Percentiles rank a stretch among this genome's conserved stretches.
Evolutionary conservation across 1,284 basidiomycete genomes (phyloP).

Genomic region (Farysia itapuensis): DNA sequence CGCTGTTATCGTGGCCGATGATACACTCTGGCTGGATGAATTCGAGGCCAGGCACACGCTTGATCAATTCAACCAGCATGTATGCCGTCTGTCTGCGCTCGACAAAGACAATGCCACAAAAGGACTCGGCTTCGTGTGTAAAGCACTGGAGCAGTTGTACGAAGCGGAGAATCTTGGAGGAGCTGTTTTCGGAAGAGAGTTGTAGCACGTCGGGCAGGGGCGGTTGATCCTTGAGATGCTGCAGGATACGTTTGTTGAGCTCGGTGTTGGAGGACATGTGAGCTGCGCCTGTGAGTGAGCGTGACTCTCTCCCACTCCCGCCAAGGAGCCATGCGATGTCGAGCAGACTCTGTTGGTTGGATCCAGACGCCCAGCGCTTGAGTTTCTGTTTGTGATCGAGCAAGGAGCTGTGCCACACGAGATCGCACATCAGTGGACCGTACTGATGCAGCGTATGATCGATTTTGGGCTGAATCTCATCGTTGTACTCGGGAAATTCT

Average conservation of each 20-base stretch:
- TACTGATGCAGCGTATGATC: constrained; percentile 22
- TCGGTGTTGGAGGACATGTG: constrained; percentile 15
- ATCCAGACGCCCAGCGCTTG: constrained; percentile 8
- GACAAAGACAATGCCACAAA: constrained; percentile 50
- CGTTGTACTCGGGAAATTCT: neutral
- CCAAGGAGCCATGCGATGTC: constrained; percentile 9
- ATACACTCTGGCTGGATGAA: constrained; percentile 37
- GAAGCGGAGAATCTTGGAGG: constrained; percentile 33
- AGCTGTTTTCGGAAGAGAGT: constrained; percentile 7
- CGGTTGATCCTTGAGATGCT: constrained; percentile 11
- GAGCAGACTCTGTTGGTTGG: constrained; percentile 7
- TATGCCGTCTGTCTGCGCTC: constrained; percentile 35
- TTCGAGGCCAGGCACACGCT: constrained; percentile 14
- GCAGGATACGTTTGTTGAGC: constrained; percentile 17
- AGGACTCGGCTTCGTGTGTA: constrained; percentile 1
- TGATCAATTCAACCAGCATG: constrained; percentile 39
- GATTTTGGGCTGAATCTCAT: constrained; percentile 27
- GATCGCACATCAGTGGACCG: constrained; percentile 36
- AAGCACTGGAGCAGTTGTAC: constrained; percentile 38
- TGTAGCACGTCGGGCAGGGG: constrained; percentile 7
- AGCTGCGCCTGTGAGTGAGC: constrained; percentile 1
- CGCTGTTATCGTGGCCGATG: constrained; percentile 30
- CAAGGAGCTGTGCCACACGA: constrained; percentile 36
- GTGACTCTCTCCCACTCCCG: too few relatives aligned
- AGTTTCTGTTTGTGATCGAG: constrained; percentile 18